These are phyloP conservation scores for Escallonia rubra DNA, from an alignment of 129 eudicot species.

Conservation along the genomic window DNA sequence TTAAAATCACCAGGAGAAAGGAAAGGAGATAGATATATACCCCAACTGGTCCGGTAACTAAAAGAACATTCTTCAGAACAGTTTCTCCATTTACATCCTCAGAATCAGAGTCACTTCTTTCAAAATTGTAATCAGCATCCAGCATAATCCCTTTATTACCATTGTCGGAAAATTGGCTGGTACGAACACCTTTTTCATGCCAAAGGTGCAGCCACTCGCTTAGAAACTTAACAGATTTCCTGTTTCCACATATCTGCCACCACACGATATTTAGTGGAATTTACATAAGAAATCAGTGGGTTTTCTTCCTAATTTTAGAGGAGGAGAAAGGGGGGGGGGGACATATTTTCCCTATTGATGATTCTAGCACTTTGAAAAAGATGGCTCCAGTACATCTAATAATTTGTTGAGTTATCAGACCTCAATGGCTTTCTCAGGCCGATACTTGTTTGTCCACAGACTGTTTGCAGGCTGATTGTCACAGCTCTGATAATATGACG, in stretches of 20 bases:
- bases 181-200: slow-evolving; percentile 59
- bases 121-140: slow-evolving; percentile 36
- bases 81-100: slow-evolving; percentile 44
- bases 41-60: slow-evolving; percentile 98
- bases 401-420: slow-evolving; percentile 28
- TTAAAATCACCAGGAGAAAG: background rate
- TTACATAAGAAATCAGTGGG: background rate
- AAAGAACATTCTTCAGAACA: slow-evolving; percentile 75
- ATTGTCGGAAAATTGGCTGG: slow-evolving; percentile 23
- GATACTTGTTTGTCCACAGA: slow-evolving; percentile 91
- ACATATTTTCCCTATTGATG: slow-evolving; percentile 2
- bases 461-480: slow-evolving; percentile 52
- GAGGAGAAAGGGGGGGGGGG: background rate
- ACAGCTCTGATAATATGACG: slow-evolving; percentile 35
- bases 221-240: slow-evolving; percentile 57
- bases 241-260: slow-evolving; percentile 86
- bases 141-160: slow-evolving; percentile 18
- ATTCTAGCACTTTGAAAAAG: slow-evolving; percentile 7
- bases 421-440: slow-evolving; percentile 81
- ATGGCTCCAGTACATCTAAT: background rate
- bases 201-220: slow-evolving; percentile 81
- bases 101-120: slow-evolving; percentile 49
- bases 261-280: background rate
- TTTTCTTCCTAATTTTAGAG: background rate
- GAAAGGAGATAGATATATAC: slow-evolving; percentile 34